Base-by-base conservation (phyloP, 768 basidiomycete species). In the Russula dissimulans region DNA sequence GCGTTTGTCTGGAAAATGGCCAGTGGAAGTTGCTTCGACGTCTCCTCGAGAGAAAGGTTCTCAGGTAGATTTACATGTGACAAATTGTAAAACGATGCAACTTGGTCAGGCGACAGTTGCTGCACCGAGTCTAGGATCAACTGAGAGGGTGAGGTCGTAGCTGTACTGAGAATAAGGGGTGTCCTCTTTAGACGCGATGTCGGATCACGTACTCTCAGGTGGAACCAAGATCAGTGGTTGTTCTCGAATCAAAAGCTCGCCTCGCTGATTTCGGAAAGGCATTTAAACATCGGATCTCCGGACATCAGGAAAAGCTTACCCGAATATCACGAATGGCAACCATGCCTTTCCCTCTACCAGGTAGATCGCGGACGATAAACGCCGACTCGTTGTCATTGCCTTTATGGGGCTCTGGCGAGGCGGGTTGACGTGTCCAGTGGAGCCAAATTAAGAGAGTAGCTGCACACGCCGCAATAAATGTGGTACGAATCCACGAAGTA, bases 1-100 rank as follows among this genome's bases (percentile, higher is more conserved):
- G 81, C 82, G 65, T 87, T 87, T 3, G 85, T 86, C 68, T 84
- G 77, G 68, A 86, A 82, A 58, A 84, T 86, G 0, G 83, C 82
- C 17, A 87, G 71, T 0, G 81, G 81, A n/a, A 83, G 71, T 66
- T 79, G 73, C 17, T 76, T 74, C 17, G 39, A 41, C 67, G 70
- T 63, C 74, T 72, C 49, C 65, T 69, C 62, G 60, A 72, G 26
- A 72, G 77, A 49, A 34, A 79, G 61, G 34, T 73, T 63, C 41
- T 70, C 54, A 0, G 82, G 81, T 39, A 84, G 73, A 60, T 80
- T 73, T 36, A 82, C 79, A 64, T 80, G 82, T 9, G 83, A 84
- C 9, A 85, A 75, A 56, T 82, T 78, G 60, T 77, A 74, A 66
- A 82, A 82, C 6, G 77, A 73, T 32, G 73, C 70, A 29, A 71